phyloP scores from a whole-genome alignment of 179 eudicot genomes.

The Silene coronaria region DNA sequence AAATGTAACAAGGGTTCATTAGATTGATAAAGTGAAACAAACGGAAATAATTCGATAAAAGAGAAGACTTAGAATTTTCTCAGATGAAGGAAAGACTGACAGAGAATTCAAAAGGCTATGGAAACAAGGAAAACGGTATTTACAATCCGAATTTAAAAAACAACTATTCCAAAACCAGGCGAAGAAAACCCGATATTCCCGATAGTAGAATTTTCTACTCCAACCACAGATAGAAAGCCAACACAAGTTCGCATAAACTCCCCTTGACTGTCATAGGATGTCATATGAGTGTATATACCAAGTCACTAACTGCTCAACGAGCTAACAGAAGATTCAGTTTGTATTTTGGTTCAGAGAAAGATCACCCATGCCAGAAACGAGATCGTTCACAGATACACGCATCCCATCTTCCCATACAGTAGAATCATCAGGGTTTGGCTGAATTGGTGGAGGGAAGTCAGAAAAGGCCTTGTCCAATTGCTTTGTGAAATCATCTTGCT shows the following conservation, averaged over 20 bases:
- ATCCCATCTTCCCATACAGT: slow-evolving; percentile 25
- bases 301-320: not conserved
- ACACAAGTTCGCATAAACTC: slow-evolving; percentile 15
- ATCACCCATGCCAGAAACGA: slow-evolving; percentile 50
- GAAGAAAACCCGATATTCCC: slow-evolving; percentile 1
- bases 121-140: not conserved
- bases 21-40: not conserved
- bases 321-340: slow-evolving; percentile 12
- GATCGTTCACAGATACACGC: slow-evolving; percentile 43
- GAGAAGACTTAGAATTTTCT: not conserved
- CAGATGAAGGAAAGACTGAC: not conserved
- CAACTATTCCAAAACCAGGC: not conserved
- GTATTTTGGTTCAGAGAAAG: slow-evolving; percentile 42
- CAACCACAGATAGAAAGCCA: slow-evolving; percentile 12
- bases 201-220: not conserved
- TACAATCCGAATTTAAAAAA: not conserved
- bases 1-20: not conserved
- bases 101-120: not conserved
- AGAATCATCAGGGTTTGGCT: slow-evolving; percentile 28
- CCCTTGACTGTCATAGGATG: slow-evolving; percentile 5
- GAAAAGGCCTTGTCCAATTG: slow-evolving; percentile 39
- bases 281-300: not conserved
- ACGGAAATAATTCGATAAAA: not conserved
- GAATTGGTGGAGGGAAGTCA: slow-evolving; percentile 18
- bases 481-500: slow-evolving; percentile 53